Evolutionary conservation across 192 early-diverging fungal genomes (phyloP).

Genomic region (Phycomyces blakesleeanus): DNA sequence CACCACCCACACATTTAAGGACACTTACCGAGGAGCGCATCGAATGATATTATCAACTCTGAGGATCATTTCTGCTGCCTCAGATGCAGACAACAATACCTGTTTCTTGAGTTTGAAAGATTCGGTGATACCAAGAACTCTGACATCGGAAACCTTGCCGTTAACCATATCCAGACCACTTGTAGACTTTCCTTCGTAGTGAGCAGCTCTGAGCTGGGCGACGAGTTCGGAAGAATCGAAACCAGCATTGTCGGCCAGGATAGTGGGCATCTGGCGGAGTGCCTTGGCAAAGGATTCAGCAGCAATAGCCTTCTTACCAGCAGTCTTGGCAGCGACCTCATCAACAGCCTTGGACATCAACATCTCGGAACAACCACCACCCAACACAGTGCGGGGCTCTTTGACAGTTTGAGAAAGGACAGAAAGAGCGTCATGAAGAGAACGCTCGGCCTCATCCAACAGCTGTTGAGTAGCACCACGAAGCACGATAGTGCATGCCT

Average conservation of each 20-base stretch:
- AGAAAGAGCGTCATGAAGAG: conserved; percentile 93
- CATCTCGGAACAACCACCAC: conserved; percentile 96
- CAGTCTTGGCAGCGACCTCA: conserved; percentile 81
- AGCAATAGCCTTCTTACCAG: conserved; percentile 94
- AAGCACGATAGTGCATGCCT: conserved; percentile 97
- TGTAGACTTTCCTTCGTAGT: conserved; percentile 77
- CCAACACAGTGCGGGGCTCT: conserved; percentile 90
- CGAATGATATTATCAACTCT: conserved; percentile 98
- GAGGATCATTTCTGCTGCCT: conserved; percentile 97
- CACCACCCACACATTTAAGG: too few relatives aligned
- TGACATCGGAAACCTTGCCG: conserved; percentile 76
- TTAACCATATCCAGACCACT: conserved; percentile 87
- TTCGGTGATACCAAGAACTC: conserved; percentile 88
- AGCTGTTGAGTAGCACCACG: conserved; percentile 93
- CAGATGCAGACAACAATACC: conserved; percentile 88
- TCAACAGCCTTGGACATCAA: conserved; percentile 98
- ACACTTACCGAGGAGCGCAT: conserved; percentile 63
- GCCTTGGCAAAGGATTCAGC: conserved; percentile 94
- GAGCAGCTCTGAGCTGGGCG: conserved; percentile 86
- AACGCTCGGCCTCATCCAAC: conserved; percentile 96
- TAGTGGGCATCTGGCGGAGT: conserved; percentile 94
- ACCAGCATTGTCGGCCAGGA: conserved; percentile 95
- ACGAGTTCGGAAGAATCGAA: conserved; percentile 94
- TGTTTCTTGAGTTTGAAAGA: conserved; percentile 95
- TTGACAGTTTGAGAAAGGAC: conserved; percentile 93